phyloP scores from a whole-genome alignment of 306 rosid species.

The Gleditsia sinensis region DNA sequence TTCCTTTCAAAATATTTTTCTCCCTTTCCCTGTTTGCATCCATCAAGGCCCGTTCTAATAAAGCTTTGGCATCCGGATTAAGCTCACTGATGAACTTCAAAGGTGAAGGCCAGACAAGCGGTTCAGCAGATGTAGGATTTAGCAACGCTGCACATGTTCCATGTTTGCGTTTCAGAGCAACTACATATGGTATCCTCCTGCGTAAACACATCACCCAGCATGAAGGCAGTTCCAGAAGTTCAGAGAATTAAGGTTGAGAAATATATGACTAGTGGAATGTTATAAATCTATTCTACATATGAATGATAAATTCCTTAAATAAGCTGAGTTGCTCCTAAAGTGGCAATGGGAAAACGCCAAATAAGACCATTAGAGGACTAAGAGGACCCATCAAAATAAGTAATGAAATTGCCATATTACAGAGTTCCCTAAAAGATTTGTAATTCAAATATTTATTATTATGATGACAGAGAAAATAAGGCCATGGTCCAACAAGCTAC shows the following conservation, averaged over 20 bases:
- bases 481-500: background rate
- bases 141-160: slow-evolving; percentile 88
- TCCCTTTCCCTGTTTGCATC: slow-evolving; percentile 89
- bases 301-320: background rate
- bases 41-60: slow-evolving; percentile 85
- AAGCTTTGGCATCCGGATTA: slow-evolving; percentile 75
- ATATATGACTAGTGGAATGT: background rate
- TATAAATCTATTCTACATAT: background rate
- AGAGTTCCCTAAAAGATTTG: background rate
- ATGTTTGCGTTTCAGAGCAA: slow-evolving; percentile 79
- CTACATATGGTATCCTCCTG: slow-evolving; percentile 87
- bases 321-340: background rate
- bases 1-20: slow-evolving; percentile 75
- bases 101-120: slow-evolving; percentile 98
- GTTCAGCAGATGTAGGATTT: slow-evolving; percentile 89
- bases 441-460: background rate
- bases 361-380: background rate
- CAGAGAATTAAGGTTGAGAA: background rate
- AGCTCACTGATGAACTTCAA: slow-evolving; percentile 92
- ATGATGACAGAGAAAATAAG: background rate
- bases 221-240: slow-evolving; percentile 18
- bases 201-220: slow-evolving; percentile 26
- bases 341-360: slow-evolving; percentile 8
- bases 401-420: background rate
- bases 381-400: slow-evolving; percentile 5